phyloP scores from a whole-genome alignment of 352 stramenopile genomes.

The Globisporangium nodosum region DNA sequence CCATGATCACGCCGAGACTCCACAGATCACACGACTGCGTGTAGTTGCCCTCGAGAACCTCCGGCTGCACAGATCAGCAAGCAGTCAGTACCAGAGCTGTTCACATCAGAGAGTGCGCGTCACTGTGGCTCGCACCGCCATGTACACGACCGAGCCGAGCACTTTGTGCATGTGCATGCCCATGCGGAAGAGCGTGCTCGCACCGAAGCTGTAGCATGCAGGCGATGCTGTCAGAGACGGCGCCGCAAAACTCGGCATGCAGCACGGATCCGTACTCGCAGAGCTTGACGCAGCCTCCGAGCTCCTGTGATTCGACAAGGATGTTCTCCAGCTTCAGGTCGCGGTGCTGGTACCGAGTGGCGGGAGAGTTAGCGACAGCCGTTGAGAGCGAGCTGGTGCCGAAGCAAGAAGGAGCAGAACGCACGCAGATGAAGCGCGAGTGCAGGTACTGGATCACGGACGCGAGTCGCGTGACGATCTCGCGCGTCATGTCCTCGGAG shows the following conservation, averaged over 20 bases:
- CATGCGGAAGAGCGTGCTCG: constrained; percentile 71
- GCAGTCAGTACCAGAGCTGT: not conserved
- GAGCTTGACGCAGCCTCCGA: constrained; percentile 61
- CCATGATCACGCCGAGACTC: constrained; percentile 82
- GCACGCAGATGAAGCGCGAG: constrained; percentile 73
- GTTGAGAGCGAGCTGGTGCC: not conserved
- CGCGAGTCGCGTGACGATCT: constrained; percentile 53
- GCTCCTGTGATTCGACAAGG: constrained; percentile 47
- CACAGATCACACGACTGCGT: constrained; percentile 73
- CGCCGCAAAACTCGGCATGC: too few relatives aligned
- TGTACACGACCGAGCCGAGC: constrained; percentile 77
- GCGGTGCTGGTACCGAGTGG: constrained; percentile 35
- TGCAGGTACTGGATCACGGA: constrained; percentile 80
- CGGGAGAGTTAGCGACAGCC: not conserved
- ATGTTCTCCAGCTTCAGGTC: constrained; percentile 84
- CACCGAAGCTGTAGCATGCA: constrained; percentile 46
- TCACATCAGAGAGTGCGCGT: not conserved
- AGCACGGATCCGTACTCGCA: constrained; percentile 51
- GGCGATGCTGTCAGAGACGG: not conserved
- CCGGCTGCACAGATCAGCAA: constrained; percentile 23
- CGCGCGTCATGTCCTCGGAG: constrained; percentile 48
- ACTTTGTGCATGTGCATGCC: constrained; percentile 76
- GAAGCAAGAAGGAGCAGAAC: constrained; percentile 6
- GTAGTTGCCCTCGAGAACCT: constrained; percentile 70
- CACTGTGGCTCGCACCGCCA: constrained; percentile 41